Conservation (phyloP, 1,284 basidiomycete species). For the Puccinia coronata region DNA sequence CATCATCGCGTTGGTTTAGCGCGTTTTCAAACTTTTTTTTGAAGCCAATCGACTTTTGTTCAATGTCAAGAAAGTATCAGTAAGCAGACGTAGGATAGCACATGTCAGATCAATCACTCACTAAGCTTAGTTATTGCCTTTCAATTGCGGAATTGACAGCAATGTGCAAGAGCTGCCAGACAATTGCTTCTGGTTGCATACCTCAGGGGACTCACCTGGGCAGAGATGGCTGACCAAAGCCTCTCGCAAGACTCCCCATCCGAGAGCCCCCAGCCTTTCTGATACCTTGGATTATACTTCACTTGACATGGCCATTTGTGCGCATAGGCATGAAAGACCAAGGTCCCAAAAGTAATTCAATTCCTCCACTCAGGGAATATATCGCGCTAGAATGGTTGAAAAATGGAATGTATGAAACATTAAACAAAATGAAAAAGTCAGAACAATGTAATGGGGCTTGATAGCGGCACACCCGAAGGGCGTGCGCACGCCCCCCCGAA, state of each 20-base stretch:
- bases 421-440: neutral
- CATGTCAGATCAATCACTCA: neutral
- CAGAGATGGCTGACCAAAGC: slow-evolving; percentile 10
- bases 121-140: neutral
- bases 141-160: neutral
- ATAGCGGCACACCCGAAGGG: too few relatives aligned
- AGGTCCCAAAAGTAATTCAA: slow-evolving; percentile 16
- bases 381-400: neutral
- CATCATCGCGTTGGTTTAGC: neutral
- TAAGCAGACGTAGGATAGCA: too few relatives aligned
- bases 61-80: too few relatives aligned
- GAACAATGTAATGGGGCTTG: too few relatives aligned
- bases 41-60: too few relatives aligned
- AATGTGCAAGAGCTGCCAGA: neutral
- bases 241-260: slow-evolving; percentile 19
- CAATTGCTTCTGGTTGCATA: neutral
- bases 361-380: neutral
- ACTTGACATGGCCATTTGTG: slow-evolving; percentile 15
- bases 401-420: neutral
- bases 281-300: neutral
- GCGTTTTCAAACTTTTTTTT: neutral
- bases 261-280: slow-evolving; percentile 10
- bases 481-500: too few relatives aligned
- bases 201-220: neutral
- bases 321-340: slow-evolving; percentile 15